phyloP scores from a whole-genome alignment of 768 basidiomycete genomes.

The Lyophyllum shimeji region DNA sequence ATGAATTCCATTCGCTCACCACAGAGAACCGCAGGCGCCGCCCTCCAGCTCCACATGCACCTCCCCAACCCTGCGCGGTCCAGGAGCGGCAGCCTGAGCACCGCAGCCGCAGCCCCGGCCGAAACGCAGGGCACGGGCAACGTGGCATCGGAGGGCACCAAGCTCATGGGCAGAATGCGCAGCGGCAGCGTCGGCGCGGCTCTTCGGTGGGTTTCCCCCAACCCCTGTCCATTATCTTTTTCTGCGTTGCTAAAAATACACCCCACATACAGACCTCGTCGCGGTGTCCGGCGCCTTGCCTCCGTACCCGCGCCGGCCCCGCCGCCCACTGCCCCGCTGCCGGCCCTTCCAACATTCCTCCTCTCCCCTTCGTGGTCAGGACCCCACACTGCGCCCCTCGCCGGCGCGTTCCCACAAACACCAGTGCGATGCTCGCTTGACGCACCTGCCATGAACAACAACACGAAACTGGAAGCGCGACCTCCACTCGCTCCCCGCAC shows the following conservation, averaged over 20 bases:
- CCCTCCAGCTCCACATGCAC: conserved; percentile 50
- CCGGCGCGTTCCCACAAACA: conserved; percentile 3
- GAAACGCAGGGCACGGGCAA: conserved; percentile 9
- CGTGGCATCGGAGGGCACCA: conserved; percentile 32
- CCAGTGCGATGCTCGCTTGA: background rate
- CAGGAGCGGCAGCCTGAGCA: conserved; percentile 45
- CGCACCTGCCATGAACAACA: background rate
- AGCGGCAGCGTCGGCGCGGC: conserved; percentile 51
- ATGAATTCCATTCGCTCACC: conserved; percentile 58
- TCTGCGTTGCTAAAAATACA: conserved; percentile 4
- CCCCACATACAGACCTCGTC: conserved; percentile 33
- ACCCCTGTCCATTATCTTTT: conserved; percentile 9
- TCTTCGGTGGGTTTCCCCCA: conserved; percentile 20
- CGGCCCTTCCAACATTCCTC: conserved; percentile 28
- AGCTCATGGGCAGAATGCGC: conserved; percentile 51
- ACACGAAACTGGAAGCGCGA: background rate
- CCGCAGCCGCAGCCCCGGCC: conserved; percentile 8
- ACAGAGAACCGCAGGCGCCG: conserved; percentile 50
- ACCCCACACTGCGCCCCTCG: conserved; percentile 11
- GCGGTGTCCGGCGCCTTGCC: conserved; percentile 34
- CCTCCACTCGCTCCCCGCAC: conserved; percentile 3
- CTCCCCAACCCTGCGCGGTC: conserved; percentile 39
- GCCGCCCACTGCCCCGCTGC: conserved; percentile 40
- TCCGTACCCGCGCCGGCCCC: conserved; percentile 35
- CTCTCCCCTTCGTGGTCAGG: conserved; percentile 13